Base-by-base conservation (phyloP, 768 basidiomycete genomes). In the Mycena haematopus region DNA sequence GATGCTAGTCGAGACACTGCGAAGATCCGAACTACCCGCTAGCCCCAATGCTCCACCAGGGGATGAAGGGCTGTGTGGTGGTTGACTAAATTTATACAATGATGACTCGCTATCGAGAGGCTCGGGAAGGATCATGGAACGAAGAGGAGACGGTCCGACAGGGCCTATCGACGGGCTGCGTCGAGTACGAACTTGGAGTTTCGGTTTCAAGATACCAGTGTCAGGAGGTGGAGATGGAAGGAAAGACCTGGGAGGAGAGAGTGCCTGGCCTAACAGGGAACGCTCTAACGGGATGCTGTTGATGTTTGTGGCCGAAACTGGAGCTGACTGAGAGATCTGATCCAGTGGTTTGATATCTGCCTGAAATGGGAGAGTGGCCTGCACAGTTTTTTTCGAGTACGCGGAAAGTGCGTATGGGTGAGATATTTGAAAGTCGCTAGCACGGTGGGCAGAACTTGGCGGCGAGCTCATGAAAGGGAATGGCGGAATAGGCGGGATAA, bases 141-240 rank as follows among this genome's bases (percentile, higher is more conserved):
- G 77, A 42, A 84, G 68, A 47, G 82, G 82, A 17, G 83, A 83
- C n/a, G 80, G 81, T 2, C 79, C 70, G 5, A 58, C 54, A 25
- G 63, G 40, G 6, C 59, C 78, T 22, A 80, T 60, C 10, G 74
- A 68, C 15, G 80, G 80, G 65, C 78, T 82, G 49, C 72, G 75
- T 33, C 72, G 74, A 44, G 62, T 57, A 31, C 78, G 72, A 27
- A 72, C 33, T 25, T 21, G 69, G 63, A 49, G 69, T 57, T 67
- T 68, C 27, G 66, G 59, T 50, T 56, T 63, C 57, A 52, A 42
- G 33, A 58, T 58, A n/a, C 58, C 51, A 33, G 42, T 36, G 22
- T 45, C 36, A 17, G 38, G 45, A 13, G 66, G 62, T 24, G 66
- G 59, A 27, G 52, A 29, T 22, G 58, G 62, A 36, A 61, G 61